Evolutionary conservation across 106 monocot genomes (phyloP).

Genomic region (Dioscorea dumetorum): DNA sequence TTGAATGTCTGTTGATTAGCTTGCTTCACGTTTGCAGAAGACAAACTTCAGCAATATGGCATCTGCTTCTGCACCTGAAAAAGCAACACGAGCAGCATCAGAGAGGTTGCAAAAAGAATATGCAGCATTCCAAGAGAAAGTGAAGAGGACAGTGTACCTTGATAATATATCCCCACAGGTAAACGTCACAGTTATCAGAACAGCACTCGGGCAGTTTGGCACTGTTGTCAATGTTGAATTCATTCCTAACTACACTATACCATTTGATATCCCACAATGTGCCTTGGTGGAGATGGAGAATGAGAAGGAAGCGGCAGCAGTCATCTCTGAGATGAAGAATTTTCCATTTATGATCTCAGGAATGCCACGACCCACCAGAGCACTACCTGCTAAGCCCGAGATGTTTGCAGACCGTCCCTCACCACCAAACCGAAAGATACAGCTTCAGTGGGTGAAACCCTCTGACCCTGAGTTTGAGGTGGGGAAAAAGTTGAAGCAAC

Average conservation of each 20-base stretch:
- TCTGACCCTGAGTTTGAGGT: conserved; percentile 43
- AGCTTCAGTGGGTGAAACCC: conserved; percentile 44
- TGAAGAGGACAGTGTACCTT: conserved; percentile 72
- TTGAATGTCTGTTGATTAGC: too few relatives aligned
- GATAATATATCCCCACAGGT: conserved; percentile 69
- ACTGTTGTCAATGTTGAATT: conserved; percentile 45
- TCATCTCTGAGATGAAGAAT: conserved; percentile 34
- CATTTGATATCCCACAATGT: conserved; percentile 44
- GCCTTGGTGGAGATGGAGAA: conserved; percentile 88
- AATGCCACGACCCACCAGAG: conserved; percentile 74
- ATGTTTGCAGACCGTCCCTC: conserved; percentile 77
- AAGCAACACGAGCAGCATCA: too few relatives aligned
- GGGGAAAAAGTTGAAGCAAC: conserved; percentile 41
- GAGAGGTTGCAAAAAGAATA: conserved; percentile 9
- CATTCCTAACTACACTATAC: conserved; percentile 54
- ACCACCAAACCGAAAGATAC: conserved; percentile 49
- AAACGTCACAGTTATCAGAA: conserved; percentile 39
- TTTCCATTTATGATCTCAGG: conserved; percentile 88
- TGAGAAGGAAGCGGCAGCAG: conserved; percentile 27
- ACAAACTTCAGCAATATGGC: too few relatives aligned
- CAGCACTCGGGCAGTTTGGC: conserved; percentile 69
- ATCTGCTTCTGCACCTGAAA: too few relatives aligned
- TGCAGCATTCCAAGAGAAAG: conserved; percentile 65
- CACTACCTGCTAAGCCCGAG: conserved; percentile 34
- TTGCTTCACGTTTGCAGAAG: too few relatives aligned